Percentiles rank a stretch among this genome's conserved stretches.
These are phyloP conservation scores for Trametes cubensis DNA, from an alignment of 768 basidiomycete genomes.

Conservation along the genomic window DNA sequence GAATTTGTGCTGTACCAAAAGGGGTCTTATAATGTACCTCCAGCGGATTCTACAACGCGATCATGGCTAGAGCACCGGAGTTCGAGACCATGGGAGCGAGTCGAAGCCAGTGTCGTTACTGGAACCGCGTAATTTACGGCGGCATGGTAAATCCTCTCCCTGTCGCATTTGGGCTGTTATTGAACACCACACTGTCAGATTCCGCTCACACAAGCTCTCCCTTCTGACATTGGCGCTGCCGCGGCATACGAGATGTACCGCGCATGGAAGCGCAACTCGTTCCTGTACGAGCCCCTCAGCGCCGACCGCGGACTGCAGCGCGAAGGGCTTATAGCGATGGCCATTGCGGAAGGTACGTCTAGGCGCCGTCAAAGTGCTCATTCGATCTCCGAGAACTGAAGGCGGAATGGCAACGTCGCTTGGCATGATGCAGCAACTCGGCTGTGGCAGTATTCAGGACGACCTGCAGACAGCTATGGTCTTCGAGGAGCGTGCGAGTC, in stretches of 20 bases:
- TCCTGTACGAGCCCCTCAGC: slow-evolving; percentile 57
- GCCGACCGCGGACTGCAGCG: slow-evolving; percentile 61
- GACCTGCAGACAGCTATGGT: slow-evolving; percentile 47
- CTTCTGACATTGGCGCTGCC: slow-evolving; percentile 70
- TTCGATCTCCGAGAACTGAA: not conserved
- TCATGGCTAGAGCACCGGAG: slow-evolving; percentile 35
- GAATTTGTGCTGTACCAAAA: not conserved
- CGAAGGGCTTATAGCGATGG: slow-evolving; percentile 67
- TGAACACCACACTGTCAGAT: slow-evolving; percentile 38
- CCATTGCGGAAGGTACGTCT: slow-evolving; percentile 68
- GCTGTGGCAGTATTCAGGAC: slow-evolving; percentile 54
- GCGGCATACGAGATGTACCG: slow-evolving; percentile 79
- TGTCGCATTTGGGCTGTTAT: not conserved
- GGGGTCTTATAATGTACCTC: not conserved
- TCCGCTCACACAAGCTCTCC: slow-evolving; percentile 51
- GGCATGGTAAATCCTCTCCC: slow-evolving; percentile 44
- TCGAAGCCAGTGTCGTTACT: slow-evolving; percentile 61
- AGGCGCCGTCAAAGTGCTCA: not conserved
- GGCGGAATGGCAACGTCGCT: no score
- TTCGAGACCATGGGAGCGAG: slow-evolving; percentile 48
- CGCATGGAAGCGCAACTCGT: slow-evolving; percentile 54
- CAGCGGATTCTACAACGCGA: slow-evolving; percentile 41
- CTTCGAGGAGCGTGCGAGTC: slow-evolving; percentile 59
- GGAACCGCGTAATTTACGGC: slow-evolving; percentile 68
- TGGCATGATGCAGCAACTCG: slow-evolving; percentile 49